phyloP scores from a whole-genome alignment of 768 basidiomycete species.

The Roridomyces roridus region DNA sequence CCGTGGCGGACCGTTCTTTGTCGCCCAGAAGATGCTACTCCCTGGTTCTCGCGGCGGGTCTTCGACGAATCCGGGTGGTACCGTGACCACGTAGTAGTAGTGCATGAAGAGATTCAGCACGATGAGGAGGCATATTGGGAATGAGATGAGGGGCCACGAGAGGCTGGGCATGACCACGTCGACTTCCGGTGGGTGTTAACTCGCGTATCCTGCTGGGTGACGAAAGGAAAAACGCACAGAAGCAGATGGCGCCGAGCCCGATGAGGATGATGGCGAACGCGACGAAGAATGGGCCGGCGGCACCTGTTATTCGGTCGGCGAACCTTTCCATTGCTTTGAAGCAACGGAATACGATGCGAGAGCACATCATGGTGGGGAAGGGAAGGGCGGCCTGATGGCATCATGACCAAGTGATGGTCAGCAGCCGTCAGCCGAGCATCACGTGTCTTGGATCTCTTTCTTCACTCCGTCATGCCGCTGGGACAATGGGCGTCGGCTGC shows the following conservation, averaged over 20 bases:
- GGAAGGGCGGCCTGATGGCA: too few relatives aligned
- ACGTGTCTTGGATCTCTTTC: too few relatives aligned
- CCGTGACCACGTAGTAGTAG: constrained; percentile 86
- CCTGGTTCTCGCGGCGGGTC: constrained; percentile 52
- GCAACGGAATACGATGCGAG: constrained; percentile 55
- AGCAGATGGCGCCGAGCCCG: constrained; percentile 69
- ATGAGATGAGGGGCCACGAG: constrained; percentile 59
- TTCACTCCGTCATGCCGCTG: too few relatives aligned
- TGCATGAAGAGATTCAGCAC: constrained; percentile 78
- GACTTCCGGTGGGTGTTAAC: constrained; percentile 66
- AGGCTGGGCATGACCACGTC: constrained; percentile 77
- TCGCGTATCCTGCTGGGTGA: not conserved
- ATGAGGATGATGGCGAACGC: constrained; percentile 80
- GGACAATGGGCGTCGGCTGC: too few relatives aligned
- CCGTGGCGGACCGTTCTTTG: constrained; percentile 32
- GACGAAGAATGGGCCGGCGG: constrained; percentile 92
- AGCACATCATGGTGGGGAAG: constrained; percentile 46
- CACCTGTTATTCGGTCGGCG: constrained; percentile 84
- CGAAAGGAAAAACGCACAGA: constrained; percentile 63
- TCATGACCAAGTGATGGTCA: not conserved
- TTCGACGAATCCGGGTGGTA: constrained; percentile 81
- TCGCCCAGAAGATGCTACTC: constrained; percentile 61
- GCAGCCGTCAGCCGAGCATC: too few relatives aligned
- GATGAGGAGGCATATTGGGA: constrained; percentile 77
- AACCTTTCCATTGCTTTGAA: constrained; percentile 69